Percentiles rank a stretch among this genome's conserved stretches.
Conservation (phyloP, 768 basidiomycete genomes). For the Gyrodon lividus region DNA sequence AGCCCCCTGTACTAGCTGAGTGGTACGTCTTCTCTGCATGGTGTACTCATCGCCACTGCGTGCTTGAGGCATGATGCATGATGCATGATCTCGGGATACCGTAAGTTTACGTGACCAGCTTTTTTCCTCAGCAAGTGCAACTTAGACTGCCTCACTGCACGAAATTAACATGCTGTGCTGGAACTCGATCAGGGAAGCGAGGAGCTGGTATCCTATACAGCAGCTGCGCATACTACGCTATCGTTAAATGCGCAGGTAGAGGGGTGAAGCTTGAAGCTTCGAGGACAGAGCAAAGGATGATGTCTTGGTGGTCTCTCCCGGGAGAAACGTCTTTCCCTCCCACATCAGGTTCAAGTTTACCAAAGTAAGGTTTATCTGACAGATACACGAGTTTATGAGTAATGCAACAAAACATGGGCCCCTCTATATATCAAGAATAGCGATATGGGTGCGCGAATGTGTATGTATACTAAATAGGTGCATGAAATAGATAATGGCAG, state of each 20-base stretch:
- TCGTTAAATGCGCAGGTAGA: no score
- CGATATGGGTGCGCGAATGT: slow-evolving; percentile 11
- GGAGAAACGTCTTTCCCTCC: background rate
- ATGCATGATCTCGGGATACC: slow-evolving; percentile 30
- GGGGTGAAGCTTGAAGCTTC: no score
- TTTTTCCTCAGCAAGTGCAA: slow-evolving; percentile 7
- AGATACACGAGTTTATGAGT: slow-evolving; percentile 1
- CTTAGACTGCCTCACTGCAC: slow-evolving; percentile 3
- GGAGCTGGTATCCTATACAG: background rate
- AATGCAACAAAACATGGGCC: background rate
- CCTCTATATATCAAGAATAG: slow-evolving; percentile 5
- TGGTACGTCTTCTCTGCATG: slow-evolving; percentile 7
- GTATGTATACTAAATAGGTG: slow-evolving; percentile 14
- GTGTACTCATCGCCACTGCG: slow-evolving; percentile 31
- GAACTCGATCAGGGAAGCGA: background rate
- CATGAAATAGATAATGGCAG: slow-evolving; percentile 13
- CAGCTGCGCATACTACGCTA: background rate
- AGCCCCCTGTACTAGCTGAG: background rate
- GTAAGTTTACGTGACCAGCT: slow-evolving; percentile 26
- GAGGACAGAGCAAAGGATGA: background rate
- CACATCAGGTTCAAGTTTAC: background rate
- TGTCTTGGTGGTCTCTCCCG: background rate
- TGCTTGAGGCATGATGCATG: slow-evolving; percentile 26
- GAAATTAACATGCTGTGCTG: slow-evolving; percentile 17
- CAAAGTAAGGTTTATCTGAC: background rate